Evolutionary conservation across 345 rosid genomes (phyloP).

Genomic region (Anastatica hierochuntica): DNA sequence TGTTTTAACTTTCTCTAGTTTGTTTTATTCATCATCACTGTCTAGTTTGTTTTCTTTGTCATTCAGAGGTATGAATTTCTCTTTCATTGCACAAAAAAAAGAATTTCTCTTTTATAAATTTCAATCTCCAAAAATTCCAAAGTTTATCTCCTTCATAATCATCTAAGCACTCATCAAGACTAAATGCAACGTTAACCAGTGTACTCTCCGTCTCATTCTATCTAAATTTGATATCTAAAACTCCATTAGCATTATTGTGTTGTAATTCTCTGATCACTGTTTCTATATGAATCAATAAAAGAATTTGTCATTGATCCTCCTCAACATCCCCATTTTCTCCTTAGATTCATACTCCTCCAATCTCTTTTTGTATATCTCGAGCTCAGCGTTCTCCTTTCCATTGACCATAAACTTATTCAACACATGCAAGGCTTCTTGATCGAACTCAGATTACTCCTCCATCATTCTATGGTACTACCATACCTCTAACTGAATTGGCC

Average conservation of each 20-base stretch:
- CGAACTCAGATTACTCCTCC: constrained; percentile 95
- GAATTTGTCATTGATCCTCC: constrained; percentile 47
- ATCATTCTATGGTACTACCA: constrained; percentile 96
- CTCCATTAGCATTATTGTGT: constrained; percentile 25
- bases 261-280: constrained; percentile 38
- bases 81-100: no score
- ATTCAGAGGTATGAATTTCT: constrained; percentile 44
- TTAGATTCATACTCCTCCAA: constrained; percentile 60
- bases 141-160: constrained; percentile 78
- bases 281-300: constrained; percentile 46
- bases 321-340: constrained; percentile 43
- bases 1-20: constrained; percentile 44
- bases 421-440: constrained; percentile 91
- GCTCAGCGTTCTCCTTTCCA: constrained; percentile 73
- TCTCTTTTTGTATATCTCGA: constrained; percentile 54
- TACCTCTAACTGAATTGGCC: constrained; percentile 99
- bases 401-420: constrained; percentile 75
- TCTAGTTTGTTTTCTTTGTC: no score
- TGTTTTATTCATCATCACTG: no score
- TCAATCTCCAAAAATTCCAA: constrained; percentile 77
- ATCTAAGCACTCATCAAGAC: constrained; percentile 67
- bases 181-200: constrained; percentile 57
- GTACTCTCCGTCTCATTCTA: constrained; percentile 36
- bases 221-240: constrained; percentile 16
- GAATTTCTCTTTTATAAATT: constrained; percentile 82